A percentile compares a stretch with the other conserved stretches of the same genome.
These are phyloP conservation scores for Nephelium lappaceum DNA, from an alignment of 345 rosid genomes.

Conservation along the genomic window DNA sequence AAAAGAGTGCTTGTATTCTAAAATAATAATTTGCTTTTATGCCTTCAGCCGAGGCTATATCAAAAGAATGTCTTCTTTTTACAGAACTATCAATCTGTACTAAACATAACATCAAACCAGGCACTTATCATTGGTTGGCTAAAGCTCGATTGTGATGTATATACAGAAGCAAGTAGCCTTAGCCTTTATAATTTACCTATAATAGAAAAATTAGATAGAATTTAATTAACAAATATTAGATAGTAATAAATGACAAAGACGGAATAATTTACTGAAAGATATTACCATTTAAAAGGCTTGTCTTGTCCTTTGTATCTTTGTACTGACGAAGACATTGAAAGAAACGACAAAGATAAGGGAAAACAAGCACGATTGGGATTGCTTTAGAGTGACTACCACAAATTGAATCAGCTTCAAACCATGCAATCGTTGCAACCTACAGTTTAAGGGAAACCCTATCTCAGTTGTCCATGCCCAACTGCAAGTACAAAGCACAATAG, in stretches of 20 bases:
- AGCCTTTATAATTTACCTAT: background rate
- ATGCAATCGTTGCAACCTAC: constrained; percentile 97
- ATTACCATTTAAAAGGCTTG: constrained; percentile 83
- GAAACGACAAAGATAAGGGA: constrained; percentile 85
- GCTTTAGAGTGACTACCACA: constrained; percentile 94
- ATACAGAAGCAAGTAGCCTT: background rate
- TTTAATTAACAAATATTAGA: background rate
- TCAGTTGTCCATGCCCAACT: background rate
- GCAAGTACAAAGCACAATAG: background rate
- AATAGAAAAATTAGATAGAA: background rate
- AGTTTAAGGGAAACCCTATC: constrained; percentile 28
- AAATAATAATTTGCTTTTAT: background rate
- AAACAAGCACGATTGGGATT: constrained; percentile 86
- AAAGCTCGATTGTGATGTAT: background rate
- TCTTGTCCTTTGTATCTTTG: constrained; percentile 83
- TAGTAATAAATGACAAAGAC: background rate
- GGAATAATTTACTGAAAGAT: constrained; percentile 2
- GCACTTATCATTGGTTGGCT: background rate
- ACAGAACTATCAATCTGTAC: background rate
- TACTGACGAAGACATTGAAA: constrained; percentile 93
- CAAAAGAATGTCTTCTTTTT: background rate
- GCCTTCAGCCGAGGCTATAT: background rate
- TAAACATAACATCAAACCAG: background rate
- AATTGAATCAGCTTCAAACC: constrained; percentile 99
- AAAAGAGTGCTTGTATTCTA: background rate